Percentiles rank a stretch among this genome's conserved stretches.
These are phyloP conservation scores for Candida sakaeoensis DNA, from an alignment of 805 yeast genomes.

Conservation along the genomic window DNA sequence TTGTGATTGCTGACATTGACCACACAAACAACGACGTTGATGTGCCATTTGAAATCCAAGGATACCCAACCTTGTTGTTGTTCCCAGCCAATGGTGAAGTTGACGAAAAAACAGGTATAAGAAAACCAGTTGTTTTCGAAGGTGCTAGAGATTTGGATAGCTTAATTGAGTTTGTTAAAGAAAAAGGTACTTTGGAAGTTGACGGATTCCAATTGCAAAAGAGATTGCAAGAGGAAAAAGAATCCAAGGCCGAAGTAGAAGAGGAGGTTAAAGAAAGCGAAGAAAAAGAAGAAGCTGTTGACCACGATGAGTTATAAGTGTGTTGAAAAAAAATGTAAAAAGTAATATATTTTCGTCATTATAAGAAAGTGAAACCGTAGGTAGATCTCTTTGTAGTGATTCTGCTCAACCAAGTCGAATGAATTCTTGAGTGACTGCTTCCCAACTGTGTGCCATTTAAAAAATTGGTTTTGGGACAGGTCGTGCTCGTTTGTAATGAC, in stretches of 20 bases:
- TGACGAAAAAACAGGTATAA: conserved; percentile 40
- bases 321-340: no score
- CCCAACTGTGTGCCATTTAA: no score
- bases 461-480: no score
- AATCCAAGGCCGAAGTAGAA: conserved; percentile 16
- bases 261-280: conserved; percentile 11
- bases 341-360: no score
- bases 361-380: no score
- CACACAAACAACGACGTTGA: conserved; percentile 88
- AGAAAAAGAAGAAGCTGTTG: conserved; percentile 15
- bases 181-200: conserved; percentile 58
- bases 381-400: no score
- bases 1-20: conserved; percentile 81
- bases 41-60: conserved; percentile 60
- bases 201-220: conserved; percentile 43
- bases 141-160: conserved; percentile 73
- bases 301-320: conserved; percentile 41
- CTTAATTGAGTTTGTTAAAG: conserved; percentile 67
- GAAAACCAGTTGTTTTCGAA: conserved; percentile 55
- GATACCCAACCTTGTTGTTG: conserved; percentile 89
- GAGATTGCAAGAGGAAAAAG: conserved; percentile 19
- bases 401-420: no score
- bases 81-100: conserved; percentile 71
- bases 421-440: no score
- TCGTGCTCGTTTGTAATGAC: no score